Evolutionary conservation across 768 basidiomycete genomes (phyloP).

Genomic region (Suillus plorans): DNA sequence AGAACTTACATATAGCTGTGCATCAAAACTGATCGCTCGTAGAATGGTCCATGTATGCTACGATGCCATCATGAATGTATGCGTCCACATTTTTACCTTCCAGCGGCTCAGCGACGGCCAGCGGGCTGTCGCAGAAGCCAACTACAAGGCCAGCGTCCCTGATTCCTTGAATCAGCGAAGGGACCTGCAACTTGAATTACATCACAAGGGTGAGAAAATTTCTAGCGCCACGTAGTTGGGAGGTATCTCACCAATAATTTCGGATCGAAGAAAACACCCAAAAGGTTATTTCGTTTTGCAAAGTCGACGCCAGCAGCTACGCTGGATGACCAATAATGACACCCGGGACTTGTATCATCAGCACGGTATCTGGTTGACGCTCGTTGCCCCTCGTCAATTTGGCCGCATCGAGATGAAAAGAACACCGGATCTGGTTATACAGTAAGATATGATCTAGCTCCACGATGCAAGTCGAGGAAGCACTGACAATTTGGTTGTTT

Average conservation of each 20-base stretch:
- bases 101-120: conserved; percentile 37
- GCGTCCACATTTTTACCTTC: conserved; percentile 65
- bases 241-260: conserved; percentile 67
- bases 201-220: conserved; percentile 15
- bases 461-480: neutral
- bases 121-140: conserved; percentile 71
- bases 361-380: conserved; percentile 39
- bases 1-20: conserved; percentile 23
- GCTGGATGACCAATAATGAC: conserved; percentile 56
- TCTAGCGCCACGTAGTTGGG: conserved; percentile 7
- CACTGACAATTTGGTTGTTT: conserved; percentile 96
- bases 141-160: conserved; percentile 87
- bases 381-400: conserved; percentile 39
- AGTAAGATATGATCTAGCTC: neutral
- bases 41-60: conserved; percentile 67
- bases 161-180: conserved; percentile 85
- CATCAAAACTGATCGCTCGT: conserved; percentile 42
- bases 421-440: conserved; percentile 82
- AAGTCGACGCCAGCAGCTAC: conserved; percentile 92
- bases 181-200: conserved; percentile 69
- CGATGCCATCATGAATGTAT: conserved; percentile 58
- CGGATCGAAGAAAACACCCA: conserved; percentile 89
- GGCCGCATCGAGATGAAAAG: conserved; percentile 87
- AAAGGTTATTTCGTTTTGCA: conserved; percentile 86
- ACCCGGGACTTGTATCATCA: conserved; percentile 41